phyloP scores from a whole-genome alignment of 2,329 filamentous ascomycete genomes.

The Zymoseptoria passerinii region DNA sequence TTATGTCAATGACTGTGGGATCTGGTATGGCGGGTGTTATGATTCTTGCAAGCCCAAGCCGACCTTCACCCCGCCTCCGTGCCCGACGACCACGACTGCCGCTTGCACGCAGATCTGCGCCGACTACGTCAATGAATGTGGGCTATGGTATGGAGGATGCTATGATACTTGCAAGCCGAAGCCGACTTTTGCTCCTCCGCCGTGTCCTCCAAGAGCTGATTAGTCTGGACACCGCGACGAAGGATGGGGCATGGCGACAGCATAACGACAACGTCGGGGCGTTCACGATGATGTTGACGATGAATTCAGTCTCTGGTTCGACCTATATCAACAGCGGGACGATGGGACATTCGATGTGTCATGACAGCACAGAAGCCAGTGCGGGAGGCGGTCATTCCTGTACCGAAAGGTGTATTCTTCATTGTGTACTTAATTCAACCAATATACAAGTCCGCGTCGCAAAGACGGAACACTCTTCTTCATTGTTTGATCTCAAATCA shows the following conservation, averaged over 20 bases:
- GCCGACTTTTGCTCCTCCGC: conserved; percentile 2
- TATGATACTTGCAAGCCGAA: neutral
- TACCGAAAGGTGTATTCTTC: no score
- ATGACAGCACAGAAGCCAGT: no score
- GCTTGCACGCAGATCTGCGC: neutral
- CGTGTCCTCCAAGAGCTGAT: neutral
- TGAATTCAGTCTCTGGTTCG: no score
- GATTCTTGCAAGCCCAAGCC: neutral
- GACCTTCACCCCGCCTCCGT: neutral
- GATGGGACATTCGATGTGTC: no score
- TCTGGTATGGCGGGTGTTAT: neutral
- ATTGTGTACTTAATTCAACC: no score
- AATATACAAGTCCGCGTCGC: neutral
- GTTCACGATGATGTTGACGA: no score
- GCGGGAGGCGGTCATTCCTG: no score
- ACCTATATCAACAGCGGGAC: no score
- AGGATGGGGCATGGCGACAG: neutral
- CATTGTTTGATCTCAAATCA: neutral
- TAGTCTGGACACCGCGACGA: neutral
- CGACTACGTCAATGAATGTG: conserved; percentile 1
- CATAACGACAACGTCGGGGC: no score
- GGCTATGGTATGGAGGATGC: neutral
- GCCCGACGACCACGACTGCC: neutral
- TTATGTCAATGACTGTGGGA: neutral
- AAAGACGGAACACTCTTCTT: neutral